Evolutionary conservation across 805 yeast species (phyloP), one percentile per base, ranked within the genome.

Genomic region (Yarrowia hollandica): DNA sequence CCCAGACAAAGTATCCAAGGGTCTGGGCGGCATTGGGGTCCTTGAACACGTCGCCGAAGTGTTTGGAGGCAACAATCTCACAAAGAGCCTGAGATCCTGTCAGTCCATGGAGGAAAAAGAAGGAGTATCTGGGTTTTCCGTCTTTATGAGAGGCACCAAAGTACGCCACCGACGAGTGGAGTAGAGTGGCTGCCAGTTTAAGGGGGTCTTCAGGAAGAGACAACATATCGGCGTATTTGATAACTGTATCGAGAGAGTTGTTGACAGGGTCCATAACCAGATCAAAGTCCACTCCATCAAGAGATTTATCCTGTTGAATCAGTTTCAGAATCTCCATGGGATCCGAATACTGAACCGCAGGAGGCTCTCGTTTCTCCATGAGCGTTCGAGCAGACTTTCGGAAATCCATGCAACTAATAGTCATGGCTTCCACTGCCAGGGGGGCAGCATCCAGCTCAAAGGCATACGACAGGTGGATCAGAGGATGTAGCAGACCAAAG

Each of bases 401-500:
- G 54, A 63, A 64, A 28, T 62, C 67, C 16, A 61, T 59, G 21
- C 67, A 66, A 6, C 69, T 64, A 62, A 69, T 57, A 0, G 72
- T 68, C 48, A 74, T 63, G 1, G 75, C 74, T 37, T 72, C 74
- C 21, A 67, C 63, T 0, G 74, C 78, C 5, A 73, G 42, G 46
- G 70, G 64, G 15, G 69, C 66, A 38, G 67, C 67, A 52, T 72
- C 71, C 19, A 67, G 35, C 52, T 74, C 76, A 9, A 67, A 60
- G 4, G 76, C 77, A 10, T 70, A 69, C 7, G 71, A 73, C 38
- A 74, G 63, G 55, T 69, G 73, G 15, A 71, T 68, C 30, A 75
- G 37, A 1, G 76, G 74, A 35, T 69, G 69, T 8, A 65, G 60
- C 35, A 69, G 63, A 30, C 68, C 68, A 3, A 62, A 61, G 8